These are phyloP conservation scores for Ogataea pilisensis DNA, from an alignment of 805 yeast genomes.

Conservation along the genomic window DNA sequence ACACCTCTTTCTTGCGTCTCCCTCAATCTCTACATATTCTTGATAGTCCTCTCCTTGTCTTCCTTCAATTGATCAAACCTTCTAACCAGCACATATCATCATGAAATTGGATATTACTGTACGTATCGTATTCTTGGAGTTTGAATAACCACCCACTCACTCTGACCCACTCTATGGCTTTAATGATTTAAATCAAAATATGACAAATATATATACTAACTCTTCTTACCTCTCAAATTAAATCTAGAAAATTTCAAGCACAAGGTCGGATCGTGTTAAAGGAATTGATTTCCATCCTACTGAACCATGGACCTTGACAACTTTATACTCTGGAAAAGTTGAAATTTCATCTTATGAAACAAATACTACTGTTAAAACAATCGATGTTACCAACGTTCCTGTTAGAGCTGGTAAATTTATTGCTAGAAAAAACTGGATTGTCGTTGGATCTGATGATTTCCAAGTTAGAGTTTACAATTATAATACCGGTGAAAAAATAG, in stretches of 20 bases:
- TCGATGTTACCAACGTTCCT: conserved; percentile 94
- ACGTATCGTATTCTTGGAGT: neutral
- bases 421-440: conserved; percentile 95
- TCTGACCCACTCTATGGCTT: too few relatives aligned
- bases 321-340: conserved; percentile 84
- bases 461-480: conserved; percentile 90
- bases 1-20: too few relatives aligned
- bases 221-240: conserved; percentile 4
- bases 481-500: conserved; percentile 90
- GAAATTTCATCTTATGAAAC: conserved; percentile 96
- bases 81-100: too few relatives aligned
- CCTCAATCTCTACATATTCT: too few relatives aligned
- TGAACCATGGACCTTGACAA: conserved; percentile 94
- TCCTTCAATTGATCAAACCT: too few relatives aligned
- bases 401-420: conserved; percentile 93
- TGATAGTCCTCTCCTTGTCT: too few relatives aligned
- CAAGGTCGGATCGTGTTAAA: conserved; percentile 94
- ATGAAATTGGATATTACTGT: neutral
- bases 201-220: conserved; percentile 8
- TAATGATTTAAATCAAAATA: too few relatives aligned
- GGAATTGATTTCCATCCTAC: conserved; percentile 97
- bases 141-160: too few relatives aligned
- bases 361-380: conserved; percentile 72
- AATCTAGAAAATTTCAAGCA: conserved; percentile 71
- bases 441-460: conserved; percentile 95